These are phyloP conservation scores for Musa schizocarpa DNA, from an alignment of 176 grass and related monocot species.

Conservation along the genomic window DNA sequence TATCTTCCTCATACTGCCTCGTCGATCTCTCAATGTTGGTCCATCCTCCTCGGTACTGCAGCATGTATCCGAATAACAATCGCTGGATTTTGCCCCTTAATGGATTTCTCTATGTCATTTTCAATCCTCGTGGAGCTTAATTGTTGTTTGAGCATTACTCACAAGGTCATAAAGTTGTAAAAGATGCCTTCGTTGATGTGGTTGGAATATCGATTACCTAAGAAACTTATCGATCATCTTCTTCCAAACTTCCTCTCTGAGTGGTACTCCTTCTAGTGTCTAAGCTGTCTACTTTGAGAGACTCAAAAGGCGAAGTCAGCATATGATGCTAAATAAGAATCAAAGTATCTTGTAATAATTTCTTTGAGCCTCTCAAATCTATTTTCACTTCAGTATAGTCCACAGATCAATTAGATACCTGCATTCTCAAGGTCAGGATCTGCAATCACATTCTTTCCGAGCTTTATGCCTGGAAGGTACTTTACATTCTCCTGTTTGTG, in stretches of 20 bases:
- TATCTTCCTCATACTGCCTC: too few relatives aligned
- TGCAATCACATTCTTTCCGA: constrained; percentile 70
- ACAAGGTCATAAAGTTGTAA: too few relatives aligned
- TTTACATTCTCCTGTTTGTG: constrained; percentile 79
- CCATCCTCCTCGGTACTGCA: too few relatives aligned
- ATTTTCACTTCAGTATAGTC: background rate
- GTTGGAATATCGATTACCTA: background rate
- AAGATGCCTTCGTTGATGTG: too few relatives aligned
- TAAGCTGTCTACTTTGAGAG: background rate
- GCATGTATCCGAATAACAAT: too few relatives aligned
- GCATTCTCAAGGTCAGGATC: constrained; percentile 90
- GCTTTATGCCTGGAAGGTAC: constrained; percentile 87
- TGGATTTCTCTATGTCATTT: background rate
- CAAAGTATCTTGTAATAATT: background rate
- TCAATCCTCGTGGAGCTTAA: background rate
- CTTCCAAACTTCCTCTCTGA: background rate
- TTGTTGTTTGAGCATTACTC: background rate
- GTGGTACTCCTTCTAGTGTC: too few relatives aligned
- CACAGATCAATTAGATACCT: constrained; percentile 27
- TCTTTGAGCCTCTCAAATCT: background rate
- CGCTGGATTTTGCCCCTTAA: too few relatives aligned
- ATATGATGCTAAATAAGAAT: too few relatives aligned
- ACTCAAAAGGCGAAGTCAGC: background rate
- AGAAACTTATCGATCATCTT: background rate
- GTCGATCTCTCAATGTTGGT: too few relatives aligned